Conservation (phyloP, 1,139 yeast species). For the Torulaspora globosa region DNA sequence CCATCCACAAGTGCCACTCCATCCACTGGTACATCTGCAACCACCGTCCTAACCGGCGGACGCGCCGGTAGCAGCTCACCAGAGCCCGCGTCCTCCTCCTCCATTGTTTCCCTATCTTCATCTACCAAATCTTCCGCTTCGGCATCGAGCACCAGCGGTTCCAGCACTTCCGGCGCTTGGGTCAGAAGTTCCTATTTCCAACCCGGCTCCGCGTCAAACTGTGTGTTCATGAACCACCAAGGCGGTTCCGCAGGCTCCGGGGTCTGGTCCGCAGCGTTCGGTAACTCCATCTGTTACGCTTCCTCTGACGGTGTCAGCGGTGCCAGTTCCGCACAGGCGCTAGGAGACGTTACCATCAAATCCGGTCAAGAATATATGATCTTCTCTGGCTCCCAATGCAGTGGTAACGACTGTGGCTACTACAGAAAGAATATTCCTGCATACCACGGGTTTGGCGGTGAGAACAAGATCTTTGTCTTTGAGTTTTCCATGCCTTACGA, state of each 20-base stretch:
- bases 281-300: constrained; percentile 80
- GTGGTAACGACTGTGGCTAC: constrained; percentile 72
- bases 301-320: constrained; percentile 66
- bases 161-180: constrained; percentile 57
- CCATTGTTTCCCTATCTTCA: constrained; percentile 27
- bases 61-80: constrained; percentile 11
- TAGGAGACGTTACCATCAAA: constrained; percentile 57
- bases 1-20: constrained; percentile 19
- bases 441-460: constrained; percentile 81
- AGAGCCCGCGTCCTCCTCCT: constrained; percentile 18
- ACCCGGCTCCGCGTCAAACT: constrained; percentile 60
- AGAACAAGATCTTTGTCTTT: constrained; percentile 76
- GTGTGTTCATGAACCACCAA: constrained; percentile 75
- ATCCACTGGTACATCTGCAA: too few relatives aligned
- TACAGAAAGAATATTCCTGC: constrained; percentile 86
- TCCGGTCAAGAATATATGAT: constrained; percentile 77
- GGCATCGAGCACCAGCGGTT: constrained; percentile 36
- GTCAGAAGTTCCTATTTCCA: constrained; percentile 67
- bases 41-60: too few relatives aligned
- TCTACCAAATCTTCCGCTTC: constrained; percentile 20
- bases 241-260: constrained; percentile 85
- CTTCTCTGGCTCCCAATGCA: constrained; percentile 66
- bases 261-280: constrained; percentile 77
- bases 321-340: constrained; percentile 58
- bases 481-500: constrained; percentile 90